Base-by-base conservation (phyloP, 306 rosid species). In the Malus asiatica region DNA sequence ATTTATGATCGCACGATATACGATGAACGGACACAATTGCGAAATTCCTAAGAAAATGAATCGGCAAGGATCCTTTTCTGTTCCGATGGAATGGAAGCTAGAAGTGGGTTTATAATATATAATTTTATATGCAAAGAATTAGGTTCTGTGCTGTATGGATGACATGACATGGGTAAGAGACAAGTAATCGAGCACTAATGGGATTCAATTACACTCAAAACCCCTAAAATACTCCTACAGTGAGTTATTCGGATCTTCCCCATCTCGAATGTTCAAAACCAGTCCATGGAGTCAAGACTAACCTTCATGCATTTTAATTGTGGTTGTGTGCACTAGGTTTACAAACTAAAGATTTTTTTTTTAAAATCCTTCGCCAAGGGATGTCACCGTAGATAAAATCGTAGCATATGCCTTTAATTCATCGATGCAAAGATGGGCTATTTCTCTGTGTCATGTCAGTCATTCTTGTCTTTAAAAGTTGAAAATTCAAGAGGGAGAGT, bases 141-240 rank as follows among this genome's bases (percentile, higher is more conserved):
- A 74, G 71, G 70, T 60, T 61, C 8, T 79, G 44, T 23, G 59
- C 30, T 5, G 19, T 63, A 25, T 66, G 61, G 78, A 75, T 27
- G 71, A 61, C 32, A 75, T 38, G 71, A 51, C 23, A 11, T 16
- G 57, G 65, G 4, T 14, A 33, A 23, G 66, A 11, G 76, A 80
- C 51, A 62, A 61, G 76, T 45, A 23, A 80, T n/a, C 48, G 73
- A 66, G 83, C 79, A 75, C 79, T 75, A 46, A 61, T 61, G 27
- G 59, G 58, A 51, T 63, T 23, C 38, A 48, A n/a, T 23, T 12
- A 8, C 53, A 32, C 11, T 32, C n/a, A 32, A 29, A 48, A 35
- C 40, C 22, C 10, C 18, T 20, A 16, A 16, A 15, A 15, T 14
- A 48, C 18, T 46, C n/a, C 30, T 3, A 51, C 3, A 10, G 12